These are phyloP conservation scores for Avena insularis DNA, from an alignment of 176 grass and related monocot species.

Conservation along the genomic window DNA sequence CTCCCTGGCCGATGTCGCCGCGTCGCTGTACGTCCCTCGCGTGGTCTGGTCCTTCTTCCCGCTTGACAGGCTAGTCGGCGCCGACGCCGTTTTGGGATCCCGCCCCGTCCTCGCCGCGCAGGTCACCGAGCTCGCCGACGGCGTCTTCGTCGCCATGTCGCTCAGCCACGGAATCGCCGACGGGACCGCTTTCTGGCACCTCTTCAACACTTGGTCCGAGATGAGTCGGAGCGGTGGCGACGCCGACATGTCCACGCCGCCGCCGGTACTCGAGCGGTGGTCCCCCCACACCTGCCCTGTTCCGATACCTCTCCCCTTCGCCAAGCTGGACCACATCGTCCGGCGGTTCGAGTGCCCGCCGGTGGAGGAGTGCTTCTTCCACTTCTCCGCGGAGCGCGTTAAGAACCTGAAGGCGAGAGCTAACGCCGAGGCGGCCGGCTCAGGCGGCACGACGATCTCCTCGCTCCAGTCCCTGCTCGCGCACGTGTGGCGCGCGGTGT, in stretches of 20 bases:
- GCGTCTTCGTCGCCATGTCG: conserved; percentile 54
- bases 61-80: conserved; percentile 28
- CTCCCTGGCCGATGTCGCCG: conserved; percentile 42
- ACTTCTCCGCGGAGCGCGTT: background rate
- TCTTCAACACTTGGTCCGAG: conserved; percentile 64
- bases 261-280: background rate
- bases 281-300: conserved; percentile 4
- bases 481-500: conserved; percentile 21
- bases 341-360: background rate
- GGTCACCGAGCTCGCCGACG: conserved; percentile 70
- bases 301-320: background rate
- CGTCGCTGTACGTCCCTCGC: background rate
- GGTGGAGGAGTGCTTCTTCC: conserved; percentile 24
- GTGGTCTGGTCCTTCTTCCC: conserved; percentile 45
- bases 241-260: background rate
- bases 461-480: conserved; percentile 20
- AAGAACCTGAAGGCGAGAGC: conserved; percentile 6
- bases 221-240: conserved; percentile 20
- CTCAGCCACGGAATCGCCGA: conserved; percentile 54
- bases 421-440: background rate
- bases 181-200: conserved; percentile 52
- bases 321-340: conserved; percentile 12
- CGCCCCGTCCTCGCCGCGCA: conserved; percentile 41
- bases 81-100: background rate
- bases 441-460: background rate